Percentiles rank a stretch among this genome's conserved stretches.
Evolutionary conservation across 176 grass and related monocot genomes (phyloP).

Genomic region (Oryza australiensis): DNA sequence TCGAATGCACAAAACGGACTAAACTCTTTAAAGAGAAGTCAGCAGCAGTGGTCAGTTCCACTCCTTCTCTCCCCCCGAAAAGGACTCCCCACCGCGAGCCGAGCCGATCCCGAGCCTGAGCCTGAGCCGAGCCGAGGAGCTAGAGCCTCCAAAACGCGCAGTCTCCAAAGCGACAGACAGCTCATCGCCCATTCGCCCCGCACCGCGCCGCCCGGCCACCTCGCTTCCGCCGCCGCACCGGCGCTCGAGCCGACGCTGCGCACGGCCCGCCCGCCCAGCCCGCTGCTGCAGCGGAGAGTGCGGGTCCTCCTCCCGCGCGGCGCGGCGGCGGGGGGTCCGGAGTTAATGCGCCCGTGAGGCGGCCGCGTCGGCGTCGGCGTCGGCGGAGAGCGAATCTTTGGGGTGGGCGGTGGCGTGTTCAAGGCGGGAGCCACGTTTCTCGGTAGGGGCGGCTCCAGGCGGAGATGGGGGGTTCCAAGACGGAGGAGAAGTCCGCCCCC

Average conservation of each 20-base stretch:
- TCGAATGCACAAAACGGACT: too few relatives aligned
- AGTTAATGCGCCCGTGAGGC: conserved; percentile 51
- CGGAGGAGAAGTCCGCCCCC: conserved; percentile 17
- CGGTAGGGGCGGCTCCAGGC: neutral
- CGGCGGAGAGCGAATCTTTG: neutral
- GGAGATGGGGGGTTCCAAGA: conserved; percentile 51
- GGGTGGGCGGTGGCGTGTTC: neutral
- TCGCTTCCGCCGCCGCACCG: neutral
- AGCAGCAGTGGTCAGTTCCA: too few relatives aligned
- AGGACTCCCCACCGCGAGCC: too few relatives aligned
- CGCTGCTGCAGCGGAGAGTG: too few relatives aligned
- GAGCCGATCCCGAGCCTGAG: too few relatives aligned
- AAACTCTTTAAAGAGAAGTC: too few relatives aligned
- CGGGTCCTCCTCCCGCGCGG: neutral
- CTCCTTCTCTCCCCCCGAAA: too few relatives aligned
- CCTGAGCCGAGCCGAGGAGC: too few relatives aligned
- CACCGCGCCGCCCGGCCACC: neutral
- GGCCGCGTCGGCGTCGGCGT: neutral
- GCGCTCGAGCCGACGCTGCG: neutral
- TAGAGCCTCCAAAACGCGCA: neutral
- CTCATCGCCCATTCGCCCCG: neutral
- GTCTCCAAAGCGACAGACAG: neutral
- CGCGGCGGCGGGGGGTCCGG: neutral
- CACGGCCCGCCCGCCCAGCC: too few relatives aligned
- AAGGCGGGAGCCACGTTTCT: neutral